These are phyloP conservation scores for Panaeolus papilionaceus DNA, from an alignment of 768 basidiomycete species.

Conservation along the genomic window DNA sequence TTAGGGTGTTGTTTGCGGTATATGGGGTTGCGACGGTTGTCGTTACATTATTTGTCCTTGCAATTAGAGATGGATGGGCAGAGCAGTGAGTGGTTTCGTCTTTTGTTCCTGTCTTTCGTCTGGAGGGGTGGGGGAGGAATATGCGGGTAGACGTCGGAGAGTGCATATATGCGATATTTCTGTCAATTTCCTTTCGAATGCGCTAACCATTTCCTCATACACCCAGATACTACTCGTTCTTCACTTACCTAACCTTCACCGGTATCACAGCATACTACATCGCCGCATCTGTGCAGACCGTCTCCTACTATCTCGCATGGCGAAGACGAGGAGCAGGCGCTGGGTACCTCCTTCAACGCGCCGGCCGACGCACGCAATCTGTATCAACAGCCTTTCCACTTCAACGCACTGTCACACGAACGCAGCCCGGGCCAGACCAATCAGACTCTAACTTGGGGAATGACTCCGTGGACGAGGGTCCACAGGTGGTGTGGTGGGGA, in stretches of 20 bases:
- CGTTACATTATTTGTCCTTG: conserved; percentile 42
- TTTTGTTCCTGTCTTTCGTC: background rate
- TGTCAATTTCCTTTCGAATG: background rate
- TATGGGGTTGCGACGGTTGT: conserved; percentile 54
- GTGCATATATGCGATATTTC: background rate
- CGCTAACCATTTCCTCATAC: too few species aligned
- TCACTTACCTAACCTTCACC: conserved; percentile 67
- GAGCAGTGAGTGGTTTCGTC: conserved; percentile 31
- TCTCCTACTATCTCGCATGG: conserved; percentile 43
- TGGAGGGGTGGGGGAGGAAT: too few species aligned
- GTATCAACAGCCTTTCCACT: background rate
- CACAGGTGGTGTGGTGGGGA: conserved; percentile 47
- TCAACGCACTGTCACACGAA: background rate
- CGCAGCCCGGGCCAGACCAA: background rate
- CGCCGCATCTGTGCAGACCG: conserved; percentile 60
- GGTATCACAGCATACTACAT: conserved; percentile 69
- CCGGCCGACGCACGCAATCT: background rate
- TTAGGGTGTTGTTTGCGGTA: conserved; percentile 55
- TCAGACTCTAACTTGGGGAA: too few species aligned
- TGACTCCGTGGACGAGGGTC: background rate
- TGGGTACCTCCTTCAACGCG: conserved; percentile 58
- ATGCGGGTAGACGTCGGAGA: too few species aligned
- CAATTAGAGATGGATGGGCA: conserved; percentile 37
- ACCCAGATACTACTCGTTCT: conserved; percentile 65
- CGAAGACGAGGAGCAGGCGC: conserved; percentile 29